Base-by-base conservation (phyloP, 1,139 yeast genomes). In the Suhomyces atakaporum region DNA sequence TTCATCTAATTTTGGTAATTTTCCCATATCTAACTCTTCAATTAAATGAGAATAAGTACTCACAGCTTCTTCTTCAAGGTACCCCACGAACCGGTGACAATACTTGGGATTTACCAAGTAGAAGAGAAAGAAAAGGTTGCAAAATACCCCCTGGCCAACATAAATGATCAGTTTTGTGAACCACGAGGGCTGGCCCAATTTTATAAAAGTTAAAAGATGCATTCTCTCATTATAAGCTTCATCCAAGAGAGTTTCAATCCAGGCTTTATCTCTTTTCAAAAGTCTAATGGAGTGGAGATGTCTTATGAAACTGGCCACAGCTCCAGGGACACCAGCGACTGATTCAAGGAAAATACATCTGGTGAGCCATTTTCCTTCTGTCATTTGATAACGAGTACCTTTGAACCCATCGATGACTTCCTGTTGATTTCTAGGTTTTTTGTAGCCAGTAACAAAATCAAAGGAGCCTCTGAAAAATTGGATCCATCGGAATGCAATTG, bases 181-280 rank as follows among this genome's bases (percentile, higher is more conserved):
- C 67, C 75, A 58, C 1, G 83, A 76, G 8, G 92, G 92, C 39
- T 76, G 63, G 13, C 84, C 82, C 42, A 84, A 60, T 52, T 80
- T 77, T 45, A 83, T 74, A 49, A 84, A 84, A 0, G 89, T 83
- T 44, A 84, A 63, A 33, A 84, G 67, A 51, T 84, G 92, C 84
- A 84, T 83, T 53, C 89, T 71, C 60, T 84, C 92, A 51, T 84
- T 84, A 61, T 82, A 83, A 1, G 90, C 89, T 53, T 84, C 92
- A 51, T 84, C 90, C 25, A 79, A 63, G 28, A 84, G 63, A 1
- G 89, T 81, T 56, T 84, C 87, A 44, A 84, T 75, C 85, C 89
- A 84, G 1, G 87, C 90, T 48, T 79, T 77, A 54, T 84, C 92
- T 43, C 90, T 64, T 47, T 72, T 70, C 47, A 82, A 64, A 30